Percentiles rank a stretch among this genome's conserved stretches.
Conservation (phyloP, 306 rosid species). For the Acacia acuminata region DNA sequence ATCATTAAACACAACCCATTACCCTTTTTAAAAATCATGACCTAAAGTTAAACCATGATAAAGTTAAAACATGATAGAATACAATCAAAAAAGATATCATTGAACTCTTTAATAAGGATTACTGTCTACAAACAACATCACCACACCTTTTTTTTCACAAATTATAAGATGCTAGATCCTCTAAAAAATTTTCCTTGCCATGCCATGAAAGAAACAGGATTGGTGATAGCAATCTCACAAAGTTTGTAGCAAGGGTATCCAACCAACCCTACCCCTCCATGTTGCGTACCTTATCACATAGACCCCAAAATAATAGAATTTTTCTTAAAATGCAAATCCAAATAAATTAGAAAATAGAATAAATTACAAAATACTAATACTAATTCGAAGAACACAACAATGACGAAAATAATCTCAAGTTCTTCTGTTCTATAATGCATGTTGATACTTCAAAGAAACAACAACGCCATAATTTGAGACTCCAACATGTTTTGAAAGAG, state of each 20-base stretch:
- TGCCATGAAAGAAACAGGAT: neutral
- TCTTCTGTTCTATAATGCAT: too few relatives aligned
- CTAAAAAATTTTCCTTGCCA: neutral
- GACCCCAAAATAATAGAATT: too few relatives aligned
- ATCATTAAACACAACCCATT: neutral
- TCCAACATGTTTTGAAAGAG: neutral
- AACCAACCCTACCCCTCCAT: too few relatives aligned
- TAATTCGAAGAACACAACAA: too few relatives aligned
- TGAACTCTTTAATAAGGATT: neutral
- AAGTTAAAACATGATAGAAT: too few relatives aligned
- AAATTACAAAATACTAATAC: neutral
- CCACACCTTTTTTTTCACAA: neutral
- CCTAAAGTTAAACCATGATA: neutral
- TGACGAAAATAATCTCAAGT: neutral
- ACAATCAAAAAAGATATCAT: neutral
- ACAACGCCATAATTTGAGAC: too few relatives aligned
- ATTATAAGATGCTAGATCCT: neutral
- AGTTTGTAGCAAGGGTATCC: neutral
- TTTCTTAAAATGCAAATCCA: neutral
- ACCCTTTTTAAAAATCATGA: neutral
- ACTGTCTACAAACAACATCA: neutral
- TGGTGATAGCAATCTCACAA: neutral
- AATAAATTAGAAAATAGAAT: neutral
- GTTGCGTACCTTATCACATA: too few relatives aligned
- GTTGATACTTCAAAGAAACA: too few relatives aligned